Conservation (phyloP, 2,329 filamentous ascomycete genomes). For the Alternaria dauci region DNA sequence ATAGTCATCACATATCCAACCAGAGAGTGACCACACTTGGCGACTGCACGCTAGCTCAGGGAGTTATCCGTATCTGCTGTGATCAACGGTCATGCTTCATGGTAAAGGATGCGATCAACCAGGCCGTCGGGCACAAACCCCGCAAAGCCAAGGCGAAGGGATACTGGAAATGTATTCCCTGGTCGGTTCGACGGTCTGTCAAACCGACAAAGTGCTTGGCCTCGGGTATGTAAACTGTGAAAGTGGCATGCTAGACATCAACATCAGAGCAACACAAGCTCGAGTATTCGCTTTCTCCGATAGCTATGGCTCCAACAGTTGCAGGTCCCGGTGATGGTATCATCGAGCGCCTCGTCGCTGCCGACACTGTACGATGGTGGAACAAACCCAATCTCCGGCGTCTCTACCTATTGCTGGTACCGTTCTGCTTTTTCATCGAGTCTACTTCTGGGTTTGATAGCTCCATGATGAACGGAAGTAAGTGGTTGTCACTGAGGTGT, state of each 20-base stretch:
- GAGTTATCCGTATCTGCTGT: not conserved
- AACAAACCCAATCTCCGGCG: constrained; percentile 66
- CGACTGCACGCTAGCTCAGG: not conserved
- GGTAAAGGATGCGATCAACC: constrained; percentile 12
- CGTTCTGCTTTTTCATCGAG: constrained; percentile 69
- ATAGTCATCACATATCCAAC: not conserved
- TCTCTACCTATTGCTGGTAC: constrained; percentile 67
- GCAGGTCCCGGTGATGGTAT: constrained; percentile 32
- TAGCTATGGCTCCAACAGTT: constrained; percentile 35
- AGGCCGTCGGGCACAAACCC: constrained; percentile 13
- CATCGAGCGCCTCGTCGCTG: constrained; percentile 43
- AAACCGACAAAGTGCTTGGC: constrained; percentile 4
- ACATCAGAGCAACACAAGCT: not conserved
- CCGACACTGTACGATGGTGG: constrained; percentile 61
- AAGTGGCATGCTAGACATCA: not conserved
- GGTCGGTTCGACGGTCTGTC: constrained; percentile 1
- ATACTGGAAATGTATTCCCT: not conserved
- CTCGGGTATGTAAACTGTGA: not conserved
- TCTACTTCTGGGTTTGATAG: constrained; percentile 67
- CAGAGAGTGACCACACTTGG: not conserved
- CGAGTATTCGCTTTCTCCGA: not conserved
- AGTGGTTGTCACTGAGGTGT: not conserved
- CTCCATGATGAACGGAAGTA: not conserved
- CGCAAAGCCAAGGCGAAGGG: constrained; percentile 35
- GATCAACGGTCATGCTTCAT: constrained; percentile 7